A percentile compares a stretch with the other conserved stretches of the same genome.
phyloP scores from a whole-genome alignment of 495 filamentous ascomycete species.

The Talaromyces thailandensis region DNA sequence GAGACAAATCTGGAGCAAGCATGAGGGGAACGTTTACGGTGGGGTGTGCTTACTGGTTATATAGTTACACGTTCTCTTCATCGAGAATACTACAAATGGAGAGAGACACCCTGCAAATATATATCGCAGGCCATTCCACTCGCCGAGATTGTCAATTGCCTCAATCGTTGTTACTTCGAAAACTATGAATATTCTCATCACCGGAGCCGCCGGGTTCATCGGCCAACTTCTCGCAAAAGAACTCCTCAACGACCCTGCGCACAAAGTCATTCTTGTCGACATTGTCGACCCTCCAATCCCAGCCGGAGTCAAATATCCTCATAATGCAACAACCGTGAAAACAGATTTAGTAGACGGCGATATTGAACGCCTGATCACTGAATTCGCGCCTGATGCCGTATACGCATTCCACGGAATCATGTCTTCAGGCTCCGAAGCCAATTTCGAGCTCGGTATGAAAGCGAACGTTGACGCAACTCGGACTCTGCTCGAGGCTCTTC shows the following conservation, averaged over 20 bases:
- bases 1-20: not conserved
- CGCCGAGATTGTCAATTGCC: not conserved
- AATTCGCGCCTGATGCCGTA: slow-evolving; percentile 47
- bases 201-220: slow-evolving; percentile 60
- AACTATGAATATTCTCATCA: slow-evolving; percentile 55
- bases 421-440: slow-evolving; percentile 62
- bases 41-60: not conserved
- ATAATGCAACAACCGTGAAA: slow-evolving; percentile 42
- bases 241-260: slow-evolving; percentile 45
- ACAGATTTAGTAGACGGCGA: slow-evolving; percentile 48
- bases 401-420: slow-evolving; percentile 79
- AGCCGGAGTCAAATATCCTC: slow-evolving; percentile 36
- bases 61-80: not conserved
- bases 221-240: slow-evolving; percentile 54
- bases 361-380: slow-evolving; percentile 35
- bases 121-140: not conserved
- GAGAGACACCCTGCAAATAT: not conserved
- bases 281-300: slow-evolving; percentile 48
- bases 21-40: not conserved
- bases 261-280: slow-evolving; percentile 53
- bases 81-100: not conserved
- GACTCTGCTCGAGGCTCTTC: slow-evolving; percentile 49
- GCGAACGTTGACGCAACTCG: slow-evolving; percentile 66
- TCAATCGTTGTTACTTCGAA: not conserved
- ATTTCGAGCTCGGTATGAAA: slow-evolving; percentile 59